phyloP scores from a whole-genome alignment of 2,329 filamentous ascomycete genomes.

The Alternaria panax region DNA sequence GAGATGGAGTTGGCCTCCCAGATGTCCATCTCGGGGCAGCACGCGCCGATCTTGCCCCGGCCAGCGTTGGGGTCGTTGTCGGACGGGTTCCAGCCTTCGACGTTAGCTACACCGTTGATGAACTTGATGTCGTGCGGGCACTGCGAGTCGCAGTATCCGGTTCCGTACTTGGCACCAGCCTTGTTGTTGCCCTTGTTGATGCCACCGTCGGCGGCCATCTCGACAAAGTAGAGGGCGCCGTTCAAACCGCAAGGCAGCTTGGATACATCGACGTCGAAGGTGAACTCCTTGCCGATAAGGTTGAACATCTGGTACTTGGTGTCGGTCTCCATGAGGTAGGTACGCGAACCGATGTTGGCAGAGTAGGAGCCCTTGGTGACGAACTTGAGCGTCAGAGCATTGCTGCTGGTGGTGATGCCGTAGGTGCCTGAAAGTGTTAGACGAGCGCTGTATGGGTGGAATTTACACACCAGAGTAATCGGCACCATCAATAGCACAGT shows the following conservation, averaged over 20 bases:
- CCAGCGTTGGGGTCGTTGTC: constrained; percentile 63
- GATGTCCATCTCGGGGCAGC: constrained; percentile 74
- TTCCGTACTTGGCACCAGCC: constrained; percentile 65
- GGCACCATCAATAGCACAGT: constrained; percentile 54
- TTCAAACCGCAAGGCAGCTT: constrained; percentile 74
- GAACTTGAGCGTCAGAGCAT: constrained; percentile 63
- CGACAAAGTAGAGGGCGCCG: constrained; percentile 61
- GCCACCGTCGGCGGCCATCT: constrained; percentile 67
- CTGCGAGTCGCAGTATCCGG: constrained; percentile 56
- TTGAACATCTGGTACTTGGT: constrained; percentile 54
- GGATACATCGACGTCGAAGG: constrained; percentile 60
- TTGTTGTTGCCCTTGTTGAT: constrained; percentile 59
- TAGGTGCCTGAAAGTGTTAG: constrained; percentile 42
- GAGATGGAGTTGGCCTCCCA: constrained; percentile 75
- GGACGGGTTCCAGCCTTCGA: constrained; percentile 61
- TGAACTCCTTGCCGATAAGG: constrained; percentile 52
- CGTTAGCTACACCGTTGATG: constrained; percentile 62
- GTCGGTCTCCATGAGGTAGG: constrained; percentile 53
- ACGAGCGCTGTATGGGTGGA: not conserved
- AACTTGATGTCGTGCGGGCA: constrained; percentile 61
- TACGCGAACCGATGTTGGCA: constrained; percentile 53
- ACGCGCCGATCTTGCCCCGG: constrained; percentile 63
- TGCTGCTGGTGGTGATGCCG: constrained; percentile 61
- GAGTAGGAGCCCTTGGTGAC: constrained; percentile 60
- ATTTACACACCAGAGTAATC: constrained; percentile 48